Conservation (phyloP, 1,139 yeast species). For the Ogataea hybrid region DNA sequence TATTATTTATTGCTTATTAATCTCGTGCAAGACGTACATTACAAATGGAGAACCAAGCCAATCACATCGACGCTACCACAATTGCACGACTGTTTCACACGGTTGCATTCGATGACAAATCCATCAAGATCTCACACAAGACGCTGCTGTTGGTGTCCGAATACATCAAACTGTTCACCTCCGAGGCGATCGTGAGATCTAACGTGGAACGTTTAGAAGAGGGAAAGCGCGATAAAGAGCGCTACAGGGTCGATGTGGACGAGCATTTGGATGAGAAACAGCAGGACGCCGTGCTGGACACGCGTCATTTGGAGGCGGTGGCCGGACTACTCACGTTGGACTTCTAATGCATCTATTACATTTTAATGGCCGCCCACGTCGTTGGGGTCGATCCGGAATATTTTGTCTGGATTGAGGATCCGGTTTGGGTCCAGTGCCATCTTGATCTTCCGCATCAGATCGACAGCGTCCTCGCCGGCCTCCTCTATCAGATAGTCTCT, state of each 20-base stretch:
- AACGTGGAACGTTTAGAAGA: constrained; percentile 45
- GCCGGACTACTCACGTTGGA: constrained; percentile 59
- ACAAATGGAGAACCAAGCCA: constrained; percentile 38
- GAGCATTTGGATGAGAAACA: constrained; percentile 5
- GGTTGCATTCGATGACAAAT: constrained; percentile 45
- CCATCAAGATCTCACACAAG: constrained; percentile 27
- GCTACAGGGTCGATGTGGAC: constrained; percentile 15
- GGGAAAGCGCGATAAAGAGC: constrained; percentile 11
- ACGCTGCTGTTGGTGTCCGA: constrained; percentile 52
- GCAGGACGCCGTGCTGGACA: constrained; percentile 39
- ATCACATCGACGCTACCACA: constrained; percentile 41
- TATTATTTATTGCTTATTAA: no score
- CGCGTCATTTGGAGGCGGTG: constrained; percentile 50
- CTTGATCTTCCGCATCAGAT: constrained; percentile 73
- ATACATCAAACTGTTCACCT: constrained; percentile 57
- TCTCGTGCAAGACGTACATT: no score
- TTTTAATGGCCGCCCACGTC: constrained; percentile 39
- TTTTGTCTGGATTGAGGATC: constrained; percentile 76
- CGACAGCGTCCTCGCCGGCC: constrained; percentile 63
- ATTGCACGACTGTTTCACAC: constrained; percentile 56
- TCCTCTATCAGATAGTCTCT: constrained; percentile 63
- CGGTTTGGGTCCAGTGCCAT: constrained; percentile 69
- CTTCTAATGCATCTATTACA: no score
- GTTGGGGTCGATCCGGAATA: constrained; percentile 60
- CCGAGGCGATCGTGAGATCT: constrained; percentile 63